These are phyloP conservation scores for Jaapia argillacea DNA, from an alignment of 768 basidiomycete genomes.

Conservation along the genomic window DNA sequence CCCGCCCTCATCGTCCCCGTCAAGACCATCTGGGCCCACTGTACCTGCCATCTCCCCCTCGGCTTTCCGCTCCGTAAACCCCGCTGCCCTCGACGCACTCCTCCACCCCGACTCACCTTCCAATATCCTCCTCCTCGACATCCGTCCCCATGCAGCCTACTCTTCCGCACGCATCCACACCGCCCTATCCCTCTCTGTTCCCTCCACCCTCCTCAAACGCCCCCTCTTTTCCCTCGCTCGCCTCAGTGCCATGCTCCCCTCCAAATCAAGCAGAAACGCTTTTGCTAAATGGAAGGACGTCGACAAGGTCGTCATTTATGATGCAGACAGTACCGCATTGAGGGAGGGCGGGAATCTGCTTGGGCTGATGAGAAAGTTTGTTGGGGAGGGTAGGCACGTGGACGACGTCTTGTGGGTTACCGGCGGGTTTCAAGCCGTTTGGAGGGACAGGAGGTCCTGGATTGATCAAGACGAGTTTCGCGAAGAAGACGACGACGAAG, in stretches of 20 bases:
- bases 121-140: conserved; percentile 67
- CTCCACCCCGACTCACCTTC: conserved; percentile 19
- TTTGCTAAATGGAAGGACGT: conserved; percentile 54
- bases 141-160: conserved; percentile 75
- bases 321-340: conserved; percentile 61
- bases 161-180: conserved; percentile 50
- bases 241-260: conserved; percentile 74
- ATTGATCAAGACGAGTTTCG: conserved; percentile 39
- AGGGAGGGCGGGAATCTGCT: conserved; percentile 58
- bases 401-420: conserved; percentile 59
- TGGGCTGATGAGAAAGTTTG: conserved; percentile 71
- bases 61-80: conserved; percentile 5
- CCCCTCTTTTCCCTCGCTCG: conserved; percentile 76
- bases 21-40: conserved; percentile 1
- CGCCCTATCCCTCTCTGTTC: conserved; percentile 82
- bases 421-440: conserved; percentile 75
- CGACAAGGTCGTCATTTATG: conserved; percentile 70
- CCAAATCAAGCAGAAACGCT: conserved; percentile 38
- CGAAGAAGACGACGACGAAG: conserved; percentile 42
- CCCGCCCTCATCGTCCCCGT: conserved; percentile 8
- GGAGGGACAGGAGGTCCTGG: conserved; percentile 39
- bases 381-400: conserved; percentile 40
- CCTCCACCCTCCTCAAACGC: conserved; percentile 88
- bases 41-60: conserved; percentile 4
- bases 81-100: conserved; percentile 11